Evolutionary conservation across 2,329 filamentous ascomycete genomes (phyloP), one percentile per base, ranked within the genome.

Genomic region (Xylaria sp.): DNA sequence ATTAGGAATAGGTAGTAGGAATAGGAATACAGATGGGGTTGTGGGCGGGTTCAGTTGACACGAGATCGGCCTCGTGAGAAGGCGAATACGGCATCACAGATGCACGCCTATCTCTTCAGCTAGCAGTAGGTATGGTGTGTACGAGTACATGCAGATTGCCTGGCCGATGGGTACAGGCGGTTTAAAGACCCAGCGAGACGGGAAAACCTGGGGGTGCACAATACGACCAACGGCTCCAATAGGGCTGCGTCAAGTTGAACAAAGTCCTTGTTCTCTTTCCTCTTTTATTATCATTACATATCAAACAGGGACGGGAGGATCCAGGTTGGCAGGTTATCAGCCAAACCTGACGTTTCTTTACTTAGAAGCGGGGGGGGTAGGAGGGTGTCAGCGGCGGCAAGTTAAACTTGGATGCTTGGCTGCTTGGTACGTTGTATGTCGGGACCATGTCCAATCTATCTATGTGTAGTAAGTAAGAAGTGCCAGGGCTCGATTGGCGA

Each of bases 271-370:
- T n/a, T n/a, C n/a, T n/a, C n/a, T n/a, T n/a, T n/a, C n/a, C n/a
- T n/a, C n/a, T n/a, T n/a, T n/a, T n/a, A n/a, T n/a, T n/a, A n/a
- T n/a, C n/a, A n/a, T n/a, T n/a, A n/a, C n/a, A n/a, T n/a, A 52
- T 47, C 56, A 58, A 58, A 60, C 57, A 48, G 56, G 49, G 50
- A 34, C 58, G 55, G 58, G 52, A 61, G 52, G 52, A 61, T 59
- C 56, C 52, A 61, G 56, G 44, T 48, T 54, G 58, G 42, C 58
- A 56, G 29, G 5, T 13, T 7, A 13, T 13, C 29, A 59, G 58
- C 55, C 56, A 59, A n/a, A 61, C 56, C 56, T 56, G 54, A 58
- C 24, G 16, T 26, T 52, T 46, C 45, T 49, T 44, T 42, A 34
- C 40, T 52, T 38, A 52, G 55, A 44, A 53, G 29, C 29, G 29